A percentile compares a stretch with the other conserved stretches of the same genome.
Conservation (phyloP, 1,284 basidiomycete species). For the Anthracocystis setariae region DNA sequence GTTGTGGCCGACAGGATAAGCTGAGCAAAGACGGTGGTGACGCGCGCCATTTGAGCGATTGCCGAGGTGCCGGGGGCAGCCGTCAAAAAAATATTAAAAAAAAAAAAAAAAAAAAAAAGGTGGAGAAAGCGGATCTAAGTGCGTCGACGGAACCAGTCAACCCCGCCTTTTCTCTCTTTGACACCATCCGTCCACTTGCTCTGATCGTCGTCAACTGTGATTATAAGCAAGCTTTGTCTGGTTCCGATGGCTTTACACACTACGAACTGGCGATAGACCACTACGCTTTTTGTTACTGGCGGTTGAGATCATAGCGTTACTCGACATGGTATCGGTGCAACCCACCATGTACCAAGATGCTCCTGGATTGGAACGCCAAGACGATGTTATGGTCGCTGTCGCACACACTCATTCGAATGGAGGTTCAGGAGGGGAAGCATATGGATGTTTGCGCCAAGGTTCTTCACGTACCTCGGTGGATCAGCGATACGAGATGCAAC, state of each 20-base stretch:
- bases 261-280: no score
- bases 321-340: constrained; percentile 4
- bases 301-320: background rate
- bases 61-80: background rate
- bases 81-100: background rate
- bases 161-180: no score
- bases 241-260: no score
- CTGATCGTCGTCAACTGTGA: no score
- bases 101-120: background rate
- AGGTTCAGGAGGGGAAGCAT: no score
- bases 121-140: constrained; percentile 11
- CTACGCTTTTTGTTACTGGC: no score
- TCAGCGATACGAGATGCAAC: constrained; percentile 7
- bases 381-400: constrained; percentile 20
- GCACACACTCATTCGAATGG: constrained; percentile 13
- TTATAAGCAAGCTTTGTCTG: no score
- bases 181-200: no score
- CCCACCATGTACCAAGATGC: constrained; percentile 36
- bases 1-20: background rate
- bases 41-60: background rate
- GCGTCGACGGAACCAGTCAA: background rate
- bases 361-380: constrained; percentile 33
- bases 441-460: background rate
- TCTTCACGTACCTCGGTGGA: constrained; percentile 1
- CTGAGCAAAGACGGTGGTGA: background rate